These are phyloP conservation scores for Phragmites australis DNA, from an alignment of 176 grass and related monocot genomes.

Conservation along the genomic window DNA sequence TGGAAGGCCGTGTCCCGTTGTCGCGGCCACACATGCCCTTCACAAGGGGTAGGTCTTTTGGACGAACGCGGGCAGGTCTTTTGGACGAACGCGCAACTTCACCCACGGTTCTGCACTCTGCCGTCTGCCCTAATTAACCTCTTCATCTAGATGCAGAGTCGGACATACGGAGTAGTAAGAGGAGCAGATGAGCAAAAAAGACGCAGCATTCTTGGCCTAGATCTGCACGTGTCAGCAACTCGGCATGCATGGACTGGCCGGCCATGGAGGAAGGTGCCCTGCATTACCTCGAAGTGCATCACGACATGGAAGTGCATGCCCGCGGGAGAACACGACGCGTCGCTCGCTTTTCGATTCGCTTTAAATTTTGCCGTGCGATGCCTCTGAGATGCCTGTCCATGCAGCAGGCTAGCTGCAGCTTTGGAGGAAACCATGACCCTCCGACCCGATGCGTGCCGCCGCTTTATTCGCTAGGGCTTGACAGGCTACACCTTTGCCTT, in stretches of 20 bases:
- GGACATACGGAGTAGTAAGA: no score
- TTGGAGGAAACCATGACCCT: neutral
- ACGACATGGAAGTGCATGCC: neutral
- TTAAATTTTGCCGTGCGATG: slow-evolving; percentile 3
- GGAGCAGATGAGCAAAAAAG: neutral
- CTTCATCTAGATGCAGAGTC: no score
- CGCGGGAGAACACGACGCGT: slow-evolving; percentile 7
- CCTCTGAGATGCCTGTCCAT: neutral
- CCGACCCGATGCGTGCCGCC: neutral
- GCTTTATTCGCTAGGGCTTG: slow-evolving; percentile 16
- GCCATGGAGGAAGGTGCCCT: neutral
- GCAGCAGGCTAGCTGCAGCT: neutral
- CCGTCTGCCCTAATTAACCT: no score
- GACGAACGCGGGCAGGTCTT: neutral
- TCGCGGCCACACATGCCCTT: neutral
- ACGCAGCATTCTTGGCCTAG: neutral
- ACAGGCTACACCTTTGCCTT: neutral
- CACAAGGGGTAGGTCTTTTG: neutral
- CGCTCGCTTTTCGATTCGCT: neutral
- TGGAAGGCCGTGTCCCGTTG: no score
- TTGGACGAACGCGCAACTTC: no score
- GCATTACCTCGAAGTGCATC: no score
- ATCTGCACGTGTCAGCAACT: slow-evolving; percentile 24
- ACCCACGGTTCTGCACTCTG: neutral
- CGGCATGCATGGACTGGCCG: no score